phyloP scores from a whole-genome alignment of 1,284 basidiomycete species.

The Cronartium ribicola region DNA sequence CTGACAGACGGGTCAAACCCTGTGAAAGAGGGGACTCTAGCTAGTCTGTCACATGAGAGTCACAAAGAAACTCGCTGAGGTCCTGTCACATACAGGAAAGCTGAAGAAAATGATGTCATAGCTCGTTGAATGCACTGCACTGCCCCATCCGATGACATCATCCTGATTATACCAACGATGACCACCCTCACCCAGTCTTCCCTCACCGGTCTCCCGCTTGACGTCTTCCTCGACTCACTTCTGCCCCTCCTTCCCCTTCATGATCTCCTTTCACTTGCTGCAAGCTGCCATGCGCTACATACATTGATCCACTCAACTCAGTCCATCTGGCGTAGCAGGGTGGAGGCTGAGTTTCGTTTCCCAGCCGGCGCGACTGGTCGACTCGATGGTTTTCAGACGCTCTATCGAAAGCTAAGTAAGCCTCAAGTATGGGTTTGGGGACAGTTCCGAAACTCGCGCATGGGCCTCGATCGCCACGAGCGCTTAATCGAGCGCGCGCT shows the following conservation, averaged over 20 bases:
- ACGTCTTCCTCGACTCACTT: conserved; percentile 42
- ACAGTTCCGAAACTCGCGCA: conserved; percentile 43
- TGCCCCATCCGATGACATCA: no score
- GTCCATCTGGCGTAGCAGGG: conserved; percentile 30
- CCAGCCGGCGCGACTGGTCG: conserved; percentile 27
- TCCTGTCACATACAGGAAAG: no score
- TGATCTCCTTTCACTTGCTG: conserved; percentile 41
- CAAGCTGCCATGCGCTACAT: conserved; percentile 42
- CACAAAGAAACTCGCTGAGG: no score
- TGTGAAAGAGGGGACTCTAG: no score
- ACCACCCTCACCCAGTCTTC: no score
- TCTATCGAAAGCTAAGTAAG: conserved; percentile 36
- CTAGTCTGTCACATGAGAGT: no score
- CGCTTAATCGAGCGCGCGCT: conserved; percentile 11
- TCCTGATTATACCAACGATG: no score
- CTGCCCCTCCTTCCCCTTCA: conserved; percentile 40
- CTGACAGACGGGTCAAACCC: no score
- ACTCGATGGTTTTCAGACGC: conserved; percentile 42
- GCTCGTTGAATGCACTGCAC: no score
- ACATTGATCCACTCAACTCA: conserved; percentile 42
- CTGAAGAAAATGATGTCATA: no score
- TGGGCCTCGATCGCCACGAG: conserved; percentile 36
- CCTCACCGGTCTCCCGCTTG: conserved; percentile 25
- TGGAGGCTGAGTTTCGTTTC: conserved; percentile 34
- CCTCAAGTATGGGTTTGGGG: conserved; percentile 45